A percentile compares a stretch with the other conserved stretches of the same genome.
These are phyloP conservation scores for Phanerochaete carnosa DNA, from an alignment of 768 basidiomycete genomes.

Conservation along the genomic window DNA sequence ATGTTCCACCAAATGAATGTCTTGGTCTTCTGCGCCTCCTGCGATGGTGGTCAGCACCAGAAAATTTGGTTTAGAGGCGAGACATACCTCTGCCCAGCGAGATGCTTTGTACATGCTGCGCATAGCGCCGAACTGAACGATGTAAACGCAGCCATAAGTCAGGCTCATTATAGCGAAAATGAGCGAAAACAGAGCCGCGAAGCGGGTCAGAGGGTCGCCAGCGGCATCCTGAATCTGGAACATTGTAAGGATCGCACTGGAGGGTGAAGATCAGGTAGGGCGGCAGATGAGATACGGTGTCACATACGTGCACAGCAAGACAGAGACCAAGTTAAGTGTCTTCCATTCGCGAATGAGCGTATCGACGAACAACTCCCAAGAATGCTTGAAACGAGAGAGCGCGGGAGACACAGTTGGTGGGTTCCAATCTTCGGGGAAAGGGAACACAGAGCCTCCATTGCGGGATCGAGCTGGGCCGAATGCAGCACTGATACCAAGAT, in stretches of 20 bases:
- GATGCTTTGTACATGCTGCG: slow-evolving; percentile 67
- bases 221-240: slow-evolving; percentile 55
- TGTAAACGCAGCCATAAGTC: slow-evolving; percentile 71
- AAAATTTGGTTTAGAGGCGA: neutral
- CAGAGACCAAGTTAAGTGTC: slow-evolving; percentile 72
- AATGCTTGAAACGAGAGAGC: slow-evolving; percentile 55
- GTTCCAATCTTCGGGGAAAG: slow-evolving; percentile 35
- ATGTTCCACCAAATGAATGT: slow-evolving; percentile 59
- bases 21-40: slow-evolving; percentile 57
- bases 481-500: neutral
- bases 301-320: slow-evolving; percentile 52
- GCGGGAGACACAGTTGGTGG: slow-evolving; percentile 56
- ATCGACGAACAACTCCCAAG: slow-evolving; percentile 73
- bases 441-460: slow-evolving; percentile 15
- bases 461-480: neutral
- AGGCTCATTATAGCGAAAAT: slow-evolving; percentile 68
- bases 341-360: slow-evolving; percentile 74
- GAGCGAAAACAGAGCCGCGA: slow-evolving; percentile 59
- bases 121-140: slow-evolving; percentile 70
- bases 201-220: slow-evolving; percentile 59
- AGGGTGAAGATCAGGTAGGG: neutral
- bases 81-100: slow-evolving; percentile 63
- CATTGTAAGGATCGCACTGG: slow-evolving; percentile 65
- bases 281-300: neutral
- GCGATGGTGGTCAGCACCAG: neutral